phyloP scores from a whole-genome alignment of 2,329 filamentous ascomycete species.

The Scortechinia acanthostroma region DNA sequence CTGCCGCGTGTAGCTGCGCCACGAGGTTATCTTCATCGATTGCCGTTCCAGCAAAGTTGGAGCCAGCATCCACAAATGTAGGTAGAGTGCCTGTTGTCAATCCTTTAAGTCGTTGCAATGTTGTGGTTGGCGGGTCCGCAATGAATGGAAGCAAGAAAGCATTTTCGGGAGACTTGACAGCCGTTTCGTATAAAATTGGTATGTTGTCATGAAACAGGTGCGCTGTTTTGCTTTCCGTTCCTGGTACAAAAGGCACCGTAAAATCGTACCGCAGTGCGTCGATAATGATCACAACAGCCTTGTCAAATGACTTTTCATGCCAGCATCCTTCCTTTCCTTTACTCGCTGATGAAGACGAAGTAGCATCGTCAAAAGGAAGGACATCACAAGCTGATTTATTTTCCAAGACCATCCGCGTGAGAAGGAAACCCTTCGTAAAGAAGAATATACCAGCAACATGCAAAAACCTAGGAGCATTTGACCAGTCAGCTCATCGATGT shows the following conservation, averaged over 20 bases:
- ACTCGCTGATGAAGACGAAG: conserved; percentile 9
- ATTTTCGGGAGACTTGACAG: conserved; percentile 66
- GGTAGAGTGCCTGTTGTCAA: conserved; percentile 90
- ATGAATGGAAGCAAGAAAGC: conserved; percentile 92
- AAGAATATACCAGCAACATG: conserved; percentile 79
- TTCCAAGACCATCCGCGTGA: conserved; percentile 76
- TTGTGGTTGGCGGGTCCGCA: conserved; percentile 90
- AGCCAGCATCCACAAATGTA: conserved; percentile 88
- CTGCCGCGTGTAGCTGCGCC: conserved; percentile 56
- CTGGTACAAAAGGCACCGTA: conserved; percentile 62
- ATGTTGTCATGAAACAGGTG: conserved; percentile 81
- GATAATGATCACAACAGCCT: conserved; percentile 81
- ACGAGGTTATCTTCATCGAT: conserved; percentile 86
- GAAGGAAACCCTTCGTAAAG: conserved; percentile 89
- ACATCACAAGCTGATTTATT: conserved; percentile 65
- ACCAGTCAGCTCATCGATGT: too few relatives aligned
- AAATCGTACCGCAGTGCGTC: conserved; percentile 97
- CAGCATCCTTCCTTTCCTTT: conserved; percentile 66
- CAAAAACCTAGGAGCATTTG: background rate
- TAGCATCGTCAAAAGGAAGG: conserved; percentile 52
- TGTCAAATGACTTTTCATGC: conserved; percentile 90
- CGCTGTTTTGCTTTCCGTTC: conserved; percentile 30
- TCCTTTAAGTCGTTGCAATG: conserved; percentile 84
- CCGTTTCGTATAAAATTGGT: conserved; percentile 78
- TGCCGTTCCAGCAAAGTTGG: conserved; percentile 88